These are phyloP conservation scores for Aspergillus panamensis DNA, from an alignment of 495 filamentous ascomycete genomes.

Conservation along the genomic window DNA sequence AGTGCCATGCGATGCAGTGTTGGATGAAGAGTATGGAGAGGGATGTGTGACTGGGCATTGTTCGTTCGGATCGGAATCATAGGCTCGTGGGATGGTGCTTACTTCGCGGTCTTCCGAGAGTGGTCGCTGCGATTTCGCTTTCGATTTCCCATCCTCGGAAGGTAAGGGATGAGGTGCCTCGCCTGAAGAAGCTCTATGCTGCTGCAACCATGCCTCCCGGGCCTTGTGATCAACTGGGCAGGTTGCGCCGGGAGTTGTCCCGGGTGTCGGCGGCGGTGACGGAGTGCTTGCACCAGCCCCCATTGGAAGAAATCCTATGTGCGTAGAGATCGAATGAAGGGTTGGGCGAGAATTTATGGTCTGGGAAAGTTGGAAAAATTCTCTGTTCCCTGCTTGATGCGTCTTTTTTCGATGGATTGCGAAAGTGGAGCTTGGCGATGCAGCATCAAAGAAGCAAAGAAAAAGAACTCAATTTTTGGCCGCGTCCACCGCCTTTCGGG, in stretches of 20 bases:
- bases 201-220: conserved; percentile 74
- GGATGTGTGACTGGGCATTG: conserved; percentile 27
- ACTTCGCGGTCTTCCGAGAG: conserved; percentile 64
- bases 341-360: background rate
- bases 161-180: conserved; percentile 32
- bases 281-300: conserved; percentile 44
- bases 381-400: background rate
- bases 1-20: conserved; percentile 42
- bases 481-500: conserved; percentile 19
- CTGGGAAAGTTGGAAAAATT: background rate
- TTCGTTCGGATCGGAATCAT: conserved; percentile 33
- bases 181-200: conserved; percentile 34
- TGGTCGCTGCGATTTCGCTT: conserved; percentile 41
- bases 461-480: conserved; percentile 11
- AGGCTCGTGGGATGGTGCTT: conserved; percentile 74
- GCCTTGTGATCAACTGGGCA: conserved; percentile 91
- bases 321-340: background rate
- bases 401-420: background rate
- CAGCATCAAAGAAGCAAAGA: conserved; percentile 10
- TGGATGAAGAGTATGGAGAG: conserved; percentile 30
- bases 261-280: conserved; percentile 23
- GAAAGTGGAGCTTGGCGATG: conserved; percentile 10
- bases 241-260: conserved; percentile 30
- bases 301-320: conserved; percentile 22
- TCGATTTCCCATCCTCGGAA: conserved; percentile 28